Evolutionary conservation across 495 filamentous ascomycete species (phyloP).

Genomic region (Aspergillus panamensis): DNA sequence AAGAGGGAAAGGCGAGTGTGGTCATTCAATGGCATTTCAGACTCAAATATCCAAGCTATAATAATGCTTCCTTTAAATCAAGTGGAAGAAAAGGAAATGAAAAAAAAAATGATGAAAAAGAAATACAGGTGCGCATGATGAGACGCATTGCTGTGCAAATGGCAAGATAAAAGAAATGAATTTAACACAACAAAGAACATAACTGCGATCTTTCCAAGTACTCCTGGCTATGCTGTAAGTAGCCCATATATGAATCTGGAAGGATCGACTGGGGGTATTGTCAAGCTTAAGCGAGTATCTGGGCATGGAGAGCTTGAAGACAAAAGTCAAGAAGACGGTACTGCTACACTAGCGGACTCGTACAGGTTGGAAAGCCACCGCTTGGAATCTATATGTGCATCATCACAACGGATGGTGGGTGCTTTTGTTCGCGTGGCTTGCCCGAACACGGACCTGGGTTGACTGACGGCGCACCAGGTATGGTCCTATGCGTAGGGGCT

Average conservation of each 20-base stretch:
- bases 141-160: constrained; percentile 15
- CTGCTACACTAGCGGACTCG: constrained; percentile 1
- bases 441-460: not conserved
- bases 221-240: constrained; percentile 45
- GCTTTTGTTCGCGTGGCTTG: not conserved
- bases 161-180: constrained; percentile 14
- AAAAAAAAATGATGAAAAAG: constrained; percentile 3
- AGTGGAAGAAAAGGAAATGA: constrained; percentile 4
- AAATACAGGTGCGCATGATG: constrained; percentile 14
- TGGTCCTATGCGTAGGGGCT: not conserved
- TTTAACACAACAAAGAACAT: constrained; percentile 27
- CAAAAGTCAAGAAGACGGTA: not conserved
- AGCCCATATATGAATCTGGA: constrained; percentile 23
- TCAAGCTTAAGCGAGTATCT: constrained; percentile 8
- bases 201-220: constrained; percentile 42
- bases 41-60: constrained; percentile 25
- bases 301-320: constrained; percentile 7
- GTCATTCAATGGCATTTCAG: constrained; percentile 9
- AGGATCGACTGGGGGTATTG: constrained; percentile 7
- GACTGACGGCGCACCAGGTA: not conserved
- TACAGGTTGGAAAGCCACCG: not conserved
- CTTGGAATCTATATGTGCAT: not conserved
- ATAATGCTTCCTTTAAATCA: constrained; percentile 12
- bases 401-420: not conserved
- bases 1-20: not conserved